These are phyloP conservation scores for Exophiala mesophila DNA, from an alignment of 2,329 filamentous ascomycete genomes.

Conservation along the genomic window DNA sequence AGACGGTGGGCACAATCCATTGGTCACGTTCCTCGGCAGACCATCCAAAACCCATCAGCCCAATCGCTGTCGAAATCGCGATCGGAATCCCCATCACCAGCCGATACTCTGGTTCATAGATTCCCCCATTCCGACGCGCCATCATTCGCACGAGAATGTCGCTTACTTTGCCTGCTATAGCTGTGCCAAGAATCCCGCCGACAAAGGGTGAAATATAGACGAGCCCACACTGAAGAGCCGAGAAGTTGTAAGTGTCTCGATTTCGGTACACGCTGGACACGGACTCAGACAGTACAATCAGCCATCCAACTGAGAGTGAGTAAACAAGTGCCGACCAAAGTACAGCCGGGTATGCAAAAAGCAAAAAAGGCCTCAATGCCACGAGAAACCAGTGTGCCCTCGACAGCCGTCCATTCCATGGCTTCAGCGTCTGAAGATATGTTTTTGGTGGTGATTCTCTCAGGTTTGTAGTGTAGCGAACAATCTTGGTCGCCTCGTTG, in stretches of 20 bases:
- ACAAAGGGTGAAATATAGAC: constrained; percentile 88
- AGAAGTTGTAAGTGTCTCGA: constrained; percentile 69
- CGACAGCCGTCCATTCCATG: constrained; percentile 73
- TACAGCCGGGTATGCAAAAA: constrained; percentile 82
- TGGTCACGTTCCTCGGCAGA: constrained; percentile 66
- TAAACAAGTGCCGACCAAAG: constrained; percentile 86
- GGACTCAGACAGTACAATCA: constrained; percentile 89
- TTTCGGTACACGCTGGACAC: constrained; percentile 74
- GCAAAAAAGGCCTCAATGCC: constrained; percentile 72
- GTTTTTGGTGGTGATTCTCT: constrained; percentile 63
- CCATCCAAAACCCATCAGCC: constrained; percentile 97
- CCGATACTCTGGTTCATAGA: constrained; percentile 93
- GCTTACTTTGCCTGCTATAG: constrained; percentile 80
- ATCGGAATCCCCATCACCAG: constrained; percentile 83
- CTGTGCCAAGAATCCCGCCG: constrained; percentile 83
- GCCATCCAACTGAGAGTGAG: constrained; percentile 83
- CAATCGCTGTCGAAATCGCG: constrained; percentile 69
- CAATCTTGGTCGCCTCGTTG: constrained; percentile 9
- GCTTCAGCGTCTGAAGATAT: constrained; percentile 67
- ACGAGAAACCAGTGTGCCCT: constrained; percentile 76
- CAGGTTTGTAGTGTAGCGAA: constrained; percentile 65
- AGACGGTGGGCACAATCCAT: constrained; percentile 90
- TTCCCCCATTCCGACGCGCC: constrained; percentile 78
- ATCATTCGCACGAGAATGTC: constrained; percentile 80
- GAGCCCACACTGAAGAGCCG: constrained; percentile 71